Evolutionary conservation across 331 rosid genomes (phyloP).

Genomic region (Acacia pycnantha): DNA sequence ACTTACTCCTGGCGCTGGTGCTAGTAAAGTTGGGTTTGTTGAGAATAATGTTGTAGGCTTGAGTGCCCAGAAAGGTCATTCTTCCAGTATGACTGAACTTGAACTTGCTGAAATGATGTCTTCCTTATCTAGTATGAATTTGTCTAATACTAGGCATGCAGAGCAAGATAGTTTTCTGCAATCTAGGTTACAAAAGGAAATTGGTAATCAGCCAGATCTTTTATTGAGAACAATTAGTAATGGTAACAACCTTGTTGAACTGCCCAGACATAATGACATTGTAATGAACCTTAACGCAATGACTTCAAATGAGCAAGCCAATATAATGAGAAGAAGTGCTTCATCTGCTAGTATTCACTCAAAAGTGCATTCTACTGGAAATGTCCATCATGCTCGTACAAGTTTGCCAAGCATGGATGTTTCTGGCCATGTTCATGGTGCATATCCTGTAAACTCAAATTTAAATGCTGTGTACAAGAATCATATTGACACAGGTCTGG

Average conservation of each 20-base stretch:
- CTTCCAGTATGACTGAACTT: conserved; percentile 57
- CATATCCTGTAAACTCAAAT: conserved; percentile 54
- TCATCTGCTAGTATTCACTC: conserved; percentile 69
- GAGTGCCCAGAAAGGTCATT: conserved; percentile 49
- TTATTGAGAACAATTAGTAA: conserved; percentile 41
- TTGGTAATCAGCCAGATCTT: conserved; percentile 52
- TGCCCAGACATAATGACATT: conserved; percentile 57
- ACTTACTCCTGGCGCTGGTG: conserved; percentile 64
- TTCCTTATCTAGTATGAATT: conserved; percentile 61
- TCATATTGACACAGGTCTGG: conserved; percentile 59
- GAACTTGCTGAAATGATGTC: conserved; percentile 58
- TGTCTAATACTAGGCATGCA: conserved; percentile 59
- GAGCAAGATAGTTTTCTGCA: conserved; percentile 58
- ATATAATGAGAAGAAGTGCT: conserved; percentile 66
- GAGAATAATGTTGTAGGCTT: conserved; percentile 54
- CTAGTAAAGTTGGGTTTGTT: conserved; percentile 47
- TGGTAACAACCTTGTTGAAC: conserved; percentile 40
- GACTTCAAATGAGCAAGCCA: conserved; percentile 48
- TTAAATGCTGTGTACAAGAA: conserved; percentile 40
- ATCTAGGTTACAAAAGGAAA: conserved; percentile 60
- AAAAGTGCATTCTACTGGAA: conserved; percentile 55
- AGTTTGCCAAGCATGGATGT: conserved; percentile 47
- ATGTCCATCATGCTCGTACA: conserved; percentile 32
- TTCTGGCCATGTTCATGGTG: conserved; percentile 44
- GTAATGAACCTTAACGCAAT: conserved; percentile 44